A percentile compares a stretch with the other conserved stretches of the same genome.
These are phyloP conservation scores for Artemisia annua DNA, from an alignment of 129 eudicot genomes.

Conservation along the genomic window DNA sequence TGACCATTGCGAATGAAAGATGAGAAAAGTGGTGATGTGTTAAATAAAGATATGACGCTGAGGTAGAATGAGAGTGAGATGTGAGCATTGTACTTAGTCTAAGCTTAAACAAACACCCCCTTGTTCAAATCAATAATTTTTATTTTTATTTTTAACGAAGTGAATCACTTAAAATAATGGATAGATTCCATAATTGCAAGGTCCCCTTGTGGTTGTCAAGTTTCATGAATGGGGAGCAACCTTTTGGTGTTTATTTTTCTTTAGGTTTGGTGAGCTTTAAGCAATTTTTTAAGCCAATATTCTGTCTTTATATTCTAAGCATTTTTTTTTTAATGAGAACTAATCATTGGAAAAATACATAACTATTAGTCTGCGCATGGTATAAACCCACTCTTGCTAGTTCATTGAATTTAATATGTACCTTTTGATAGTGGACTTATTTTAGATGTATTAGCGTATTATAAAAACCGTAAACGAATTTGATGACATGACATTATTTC, in stretches of 20 bases:
- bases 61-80: too few species aligned
- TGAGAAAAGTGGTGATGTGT: too few species aligned
- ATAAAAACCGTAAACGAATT: too few species aligned
- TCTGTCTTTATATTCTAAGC: conserved; percentile 25
- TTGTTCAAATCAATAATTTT: too few species aligned
- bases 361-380: conserved; percentile 32
- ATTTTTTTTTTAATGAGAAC: neutral
- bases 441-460: too few species aligned
- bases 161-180: conserved; percentile 12
- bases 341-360: conserved; percentile 23
- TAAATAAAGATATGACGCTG: too few species aligned
- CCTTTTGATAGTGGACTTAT: conserved; percentile 23
- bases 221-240: conserved; percentile 60
- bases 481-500: too few species aligned
- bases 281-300: conserved; percentile 25
- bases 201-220: conserved; percentile 46
- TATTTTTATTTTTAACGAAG: neutral
- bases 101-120: too few species aligned
- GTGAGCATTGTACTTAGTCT: too few species aligned
- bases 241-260: conserved; percentile 26
- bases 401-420: conserved; percentile 22
- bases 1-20: too few species aligned
- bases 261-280: conserved; percentile 33
- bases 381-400: conserved; percentile 27
- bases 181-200: conserved; percentile 15